A percentile compares a stretch with the other conserved stretches of the same genome.
These are phyloP conservation scores for Penicillium angulare DNA, from an alignment of 495 filamentous ascomycete genomes.

Conservation along the genomic window DNA sequence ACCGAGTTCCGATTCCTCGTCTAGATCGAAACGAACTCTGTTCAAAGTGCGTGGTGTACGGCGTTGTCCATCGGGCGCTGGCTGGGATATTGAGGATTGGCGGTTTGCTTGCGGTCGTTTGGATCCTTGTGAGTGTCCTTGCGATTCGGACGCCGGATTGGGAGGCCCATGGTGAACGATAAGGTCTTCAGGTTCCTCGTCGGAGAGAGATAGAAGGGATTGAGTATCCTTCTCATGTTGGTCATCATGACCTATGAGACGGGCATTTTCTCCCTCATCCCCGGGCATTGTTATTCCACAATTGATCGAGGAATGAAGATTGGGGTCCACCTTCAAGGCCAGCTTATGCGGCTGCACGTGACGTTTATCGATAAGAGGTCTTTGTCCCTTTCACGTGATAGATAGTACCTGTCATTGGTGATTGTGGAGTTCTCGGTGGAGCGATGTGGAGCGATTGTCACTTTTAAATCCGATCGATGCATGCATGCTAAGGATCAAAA, in stretches of 20 bases:
- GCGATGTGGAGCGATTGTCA: too few species aligned
- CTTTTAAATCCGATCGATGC: too few species aligned
- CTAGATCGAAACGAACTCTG: conserved; percentile 86
- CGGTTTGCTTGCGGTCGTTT: conserved; percentile 21
- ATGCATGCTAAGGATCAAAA: too few species aligned
- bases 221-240: conserved; percentile 28
- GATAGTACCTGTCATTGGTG: neutral
- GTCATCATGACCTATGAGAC: conserved; percentile 29
- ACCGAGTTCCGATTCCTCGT: conserved; percentile 30
- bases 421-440: neutral
- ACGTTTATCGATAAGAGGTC: conserved; percentile 19
- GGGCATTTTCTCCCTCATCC: conserved; percentile 37
- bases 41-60: conserved; percentile 76
- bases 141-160: conserved; percentile 15
- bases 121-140: too few species aligned
- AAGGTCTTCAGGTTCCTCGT: conserved; percentile 26
- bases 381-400: neutral
- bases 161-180: conserved; percentile 21
- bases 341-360: conserved; percentile 15
- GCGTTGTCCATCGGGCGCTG: conserved; percentile 42
- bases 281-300: conserved; percentile 42
- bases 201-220: conserved; percentile 26
- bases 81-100: conserved; percentile 47
- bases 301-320: conserved; percentile 4
- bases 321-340: conserved; percentile 9